Base-by-base conservation (phyloP, 768 basidiomycete genomes). In the Tubosaeta sp. region DNA sequence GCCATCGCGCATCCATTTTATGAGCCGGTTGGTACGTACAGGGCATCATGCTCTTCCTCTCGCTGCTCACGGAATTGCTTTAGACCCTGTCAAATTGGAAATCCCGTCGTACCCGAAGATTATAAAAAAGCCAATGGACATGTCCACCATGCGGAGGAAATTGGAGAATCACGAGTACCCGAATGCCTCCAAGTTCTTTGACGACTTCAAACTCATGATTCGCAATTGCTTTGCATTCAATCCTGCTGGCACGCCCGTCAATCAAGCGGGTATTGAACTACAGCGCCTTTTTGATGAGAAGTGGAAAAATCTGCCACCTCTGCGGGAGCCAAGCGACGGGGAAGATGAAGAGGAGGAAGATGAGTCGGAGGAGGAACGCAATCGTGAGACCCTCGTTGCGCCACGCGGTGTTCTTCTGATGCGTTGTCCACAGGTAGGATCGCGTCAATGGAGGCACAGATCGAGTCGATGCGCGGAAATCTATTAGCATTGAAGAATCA, bases 111-210 rank as follows among this genome's bases (percentile, higher is more conserved):
- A 99, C 68, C 83, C 84, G 3, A 89, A 85, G 69, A 71, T 95
- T 58, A 77, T 99, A 66, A 95, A 94, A 76, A 84, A 83, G 61
- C 96, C 96, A 4, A 98, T 99, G 91, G 96, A 99, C 68, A 67
- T 99, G 52, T 79, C 82, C 11, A 93, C 90, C 9, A 94, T 99
- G 76, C 82, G 83, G 58, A 81, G 74, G 67, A 95, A 94, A 70
- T 76, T 99, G 43, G 88, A 93, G 36, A 75, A 74, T 30, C 75
- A 79, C 46, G 83, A 87, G 54, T 99, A 98, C 65, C 58, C 78
- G 1, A 84, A 76, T n/a, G 86, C 90, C 2, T 74, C 81, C 44
- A 84, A 86, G 63, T 93, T 98, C 66, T 84, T 87, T 56, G 82
- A 85, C 27, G 96, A 99, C 70, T 89, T 98, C 74, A 89, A 87